Evolutionary conservation across 352 stramenopile species (phyloP), one percentile per base, ranked within the genome.

Genomic region (Phytopythium cucurbitacearum): DNA sequence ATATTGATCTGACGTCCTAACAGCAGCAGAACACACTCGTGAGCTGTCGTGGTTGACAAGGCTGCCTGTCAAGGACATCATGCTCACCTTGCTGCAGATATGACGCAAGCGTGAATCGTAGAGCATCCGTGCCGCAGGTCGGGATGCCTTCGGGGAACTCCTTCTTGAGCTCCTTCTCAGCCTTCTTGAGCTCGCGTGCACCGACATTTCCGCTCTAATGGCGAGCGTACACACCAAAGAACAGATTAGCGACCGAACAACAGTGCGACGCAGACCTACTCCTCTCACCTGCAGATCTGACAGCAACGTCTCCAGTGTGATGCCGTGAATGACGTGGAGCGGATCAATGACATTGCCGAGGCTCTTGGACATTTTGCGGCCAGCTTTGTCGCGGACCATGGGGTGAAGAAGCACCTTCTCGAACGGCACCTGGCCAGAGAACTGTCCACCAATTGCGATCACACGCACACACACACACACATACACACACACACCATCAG

Each of bases 351-450:
- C 97, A 64, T 99, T 99, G 50, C 97, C 97, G 12, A 99, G 80
- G 55, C 93, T 98, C 76, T 99, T 99, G 36, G 93, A 99, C 97
- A 99, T 99, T 71, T 99, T 99, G 32, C 97, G 84, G 11, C 97
- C 97, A 61, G 97, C 94, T 67, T 99, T 99, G 66, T 99, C 97
- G 56, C 97, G 87, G n/a, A 99, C 97, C 96, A 99, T 99, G 12
- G 97, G 95, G 71, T 99, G 97, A 42, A 99, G 70, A 53, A 99
- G 96, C 32, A 99, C 95, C 40, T 97, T 98, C 34, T 97, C 74
- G 69, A 99, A 99, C n/a, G 97, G 97, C 10, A 99, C 85, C 39
- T 81, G 80, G 13, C 97, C 94, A 15, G 95, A 98, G 48, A 94
- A 85, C 81, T 92, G 62, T 10, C n/a, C 35, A 15, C 10, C 40